Conservation (phyloP, 352 stramenopile species). For the Globisporangium radiosum region DNA sequence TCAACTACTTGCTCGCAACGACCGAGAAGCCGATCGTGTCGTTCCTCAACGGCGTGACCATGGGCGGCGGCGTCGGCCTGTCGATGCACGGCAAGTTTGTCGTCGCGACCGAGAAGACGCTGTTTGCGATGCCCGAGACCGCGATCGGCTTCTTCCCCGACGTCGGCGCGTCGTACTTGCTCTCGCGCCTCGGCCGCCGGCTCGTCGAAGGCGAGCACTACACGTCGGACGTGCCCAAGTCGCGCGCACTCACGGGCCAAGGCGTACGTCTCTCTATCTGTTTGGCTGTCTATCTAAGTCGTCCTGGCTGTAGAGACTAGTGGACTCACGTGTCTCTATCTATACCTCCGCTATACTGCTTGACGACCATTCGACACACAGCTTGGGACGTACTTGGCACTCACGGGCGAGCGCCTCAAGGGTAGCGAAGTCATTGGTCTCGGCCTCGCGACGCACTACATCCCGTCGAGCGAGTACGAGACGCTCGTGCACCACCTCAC, state of each 20-base stretch:
- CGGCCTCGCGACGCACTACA: slow-evolving; percentile 95
- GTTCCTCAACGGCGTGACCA: slow-evolving; percentile 97
- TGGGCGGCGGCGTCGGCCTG: slow-evolving; percentile 97
- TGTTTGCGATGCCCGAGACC: slow-evolving; percentile 99
- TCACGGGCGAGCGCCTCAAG: slow-evolving; percentile 92
- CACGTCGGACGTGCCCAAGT: slow-evolving; percentile 59
- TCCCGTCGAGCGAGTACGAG: slow-evolving; percentile 84
- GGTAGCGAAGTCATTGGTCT: slow-evolving; percentile 88
- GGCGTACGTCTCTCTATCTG: slow-evolving; percentile 29
- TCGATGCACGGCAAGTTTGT: slow-evolving; percentile 96
- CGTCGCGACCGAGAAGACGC: slow-evolving; percentile 94
- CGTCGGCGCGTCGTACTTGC: slow-evolving; percentile 91
- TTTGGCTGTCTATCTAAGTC: background rate
- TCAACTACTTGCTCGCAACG: slow-evolving; percentile 89
- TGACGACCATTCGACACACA: slow-evolving; percentile 6
- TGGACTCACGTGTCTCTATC: background rate
- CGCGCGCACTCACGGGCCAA: slow-evolving; percentile 62
- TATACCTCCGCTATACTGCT: background rate
- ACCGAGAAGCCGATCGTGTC: slow-evolving; percentile 88
- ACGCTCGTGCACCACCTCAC: slow-evolving; percentile 86
- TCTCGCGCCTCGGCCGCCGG: slow-evolving; percentile 83
- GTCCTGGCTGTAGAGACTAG: too few relatives aligned
- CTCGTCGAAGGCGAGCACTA: slow-evolving; percentile 68
- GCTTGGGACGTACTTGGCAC: slow-evolving; percentile 92
- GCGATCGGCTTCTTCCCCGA: slow-evolving; percentile 98